Conservation (phyloP, 768 basidiomycete genomes). For the Leccinum rimulosum region DNA sequence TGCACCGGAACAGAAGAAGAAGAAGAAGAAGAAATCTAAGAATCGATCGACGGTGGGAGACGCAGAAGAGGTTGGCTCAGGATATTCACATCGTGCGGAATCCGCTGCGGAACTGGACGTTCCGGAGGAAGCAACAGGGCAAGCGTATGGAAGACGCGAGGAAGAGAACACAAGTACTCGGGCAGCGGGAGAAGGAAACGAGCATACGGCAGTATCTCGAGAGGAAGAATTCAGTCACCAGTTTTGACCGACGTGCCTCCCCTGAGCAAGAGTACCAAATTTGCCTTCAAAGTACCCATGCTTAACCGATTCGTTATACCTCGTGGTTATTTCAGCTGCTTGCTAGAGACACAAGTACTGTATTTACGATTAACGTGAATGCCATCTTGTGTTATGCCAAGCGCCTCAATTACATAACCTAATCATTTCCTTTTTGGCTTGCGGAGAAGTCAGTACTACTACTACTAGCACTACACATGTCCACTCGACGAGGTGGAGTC, state of each 20-base stretch:
- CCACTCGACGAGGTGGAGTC: too few relatives aligned
- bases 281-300: slow-evolving; percentile 11
- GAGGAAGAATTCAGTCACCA: slow-evolving; percentile 65
- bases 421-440: not conserved
- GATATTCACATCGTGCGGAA: slow-evolving; percentile 33
- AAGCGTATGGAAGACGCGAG: slow-evolving; percentile 48
- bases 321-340: not conserved
- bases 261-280: not conserved
- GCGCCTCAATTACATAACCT: not conserved
- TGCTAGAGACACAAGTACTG: not conserved
- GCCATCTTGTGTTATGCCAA: too few relatives aligned
- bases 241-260: slow-evolving; percentile 40
- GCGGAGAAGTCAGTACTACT: too few relatives aligned
- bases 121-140: slow-evolving; percentile 74
- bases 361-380: not conserved
- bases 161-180: slow-evolving; percentile 1
- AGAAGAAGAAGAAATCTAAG: slow-evolving; percentile 60
- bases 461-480: too few relatives aligned
- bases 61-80: slow-evolving; percentile 26
- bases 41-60: slow-evolving; percentile 43
- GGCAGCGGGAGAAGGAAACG: slow-evolving; percentile 15
- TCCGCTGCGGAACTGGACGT: slow-evolving; percentile 43
- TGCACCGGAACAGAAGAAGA: slow-evolving; percentile 44
- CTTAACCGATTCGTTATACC: not conserved
- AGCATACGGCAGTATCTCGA: slow-evolving; percentile 21